phyloP scores from a whole-genome alignment of 305 asterid species.

The Galium porrigens region DNA sequence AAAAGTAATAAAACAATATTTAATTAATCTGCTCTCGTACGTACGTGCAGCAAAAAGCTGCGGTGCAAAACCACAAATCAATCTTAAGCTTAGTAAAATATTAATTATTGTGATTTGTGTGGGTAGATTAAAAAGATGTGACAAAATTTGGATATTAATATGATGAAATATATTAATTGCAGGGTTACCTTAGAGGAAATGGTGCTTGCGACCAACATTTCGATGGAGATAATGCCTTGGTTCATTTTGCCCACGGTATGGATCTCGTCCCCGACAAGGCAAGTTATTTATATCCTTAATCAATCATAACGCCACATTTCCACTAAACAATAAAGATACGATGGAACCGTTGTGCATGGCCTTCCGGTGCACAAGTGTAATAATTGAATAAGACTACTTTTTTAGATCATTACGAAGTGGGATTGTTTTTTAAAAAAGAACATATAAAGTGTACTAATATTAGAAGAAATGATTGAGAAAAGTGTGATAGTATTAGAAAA shows the following conservation, averaged over 20 bases:
- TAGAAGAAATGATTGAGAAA: no score
- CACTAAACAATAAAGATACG: no score
- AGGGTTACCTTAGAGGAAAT: conserved; percentile 53
- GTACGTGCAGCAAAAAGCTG: conserved; percentile 31
- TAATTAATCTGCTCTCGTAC: not conserved
- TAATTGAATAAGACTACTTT: no score
- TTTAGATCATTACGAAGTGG: no score
- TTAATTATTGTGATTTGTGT: not conserved
- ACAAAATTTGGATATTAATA: not conserved
- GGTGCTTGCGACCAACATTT: conserved; percentile 31
- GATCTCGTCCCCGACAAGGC: conserved; percentile 39
- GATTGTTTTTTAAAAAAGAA: no score
- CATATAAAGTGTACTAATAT: no score
- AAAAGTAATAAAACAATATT: no score
- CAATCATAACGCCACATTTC: no score
- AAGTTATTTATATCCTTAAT: not conserved
- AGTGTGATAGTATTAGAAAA: no score
- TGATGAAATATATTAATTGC: conserved; percentile 4
- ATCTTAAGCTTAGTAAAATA: not conserved
- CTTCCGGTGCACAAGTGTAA: no score
- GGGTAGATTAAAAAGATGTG: not conserved
- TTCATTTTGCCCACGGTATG: conserved; percentile 44
- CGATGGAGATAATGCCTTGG: conserved; percentile 38
- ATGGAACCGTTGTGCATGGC: no score
- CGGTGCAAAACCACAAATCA: conserved; percentile 29